phyloP scores from a whole-genome alignment of 371 early-diverging fungal species.

The Actinomucor elegans region DNA sequence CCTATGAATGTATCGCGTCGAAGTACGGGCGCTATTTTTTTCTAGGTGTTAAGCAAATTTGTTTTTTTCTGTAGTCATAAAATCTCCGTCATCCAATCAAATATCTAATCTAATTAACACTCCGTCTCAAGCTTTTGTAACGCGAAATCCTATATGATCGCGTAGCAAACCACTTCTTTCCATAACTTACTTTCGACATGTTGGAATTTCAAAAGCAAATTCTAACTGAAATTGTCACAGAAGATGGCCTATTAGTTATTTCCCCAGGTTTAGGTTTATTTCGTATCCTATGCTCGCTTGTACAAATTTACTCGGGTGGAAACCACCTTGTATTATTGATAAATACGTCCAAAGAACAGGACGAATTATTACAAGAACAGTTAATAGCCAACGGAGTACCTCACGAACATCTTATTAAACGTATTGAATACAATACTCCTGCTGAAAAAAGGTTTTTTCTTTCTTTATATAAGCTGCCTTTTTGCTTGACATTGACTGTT shows the following conservation, averaged over 20 bases:
- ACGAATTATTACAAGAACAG: conserved; percentile 57
- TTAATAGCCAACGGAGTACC: conserved; percentile 46
- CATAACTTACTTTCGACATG: conserved; percentile 16
- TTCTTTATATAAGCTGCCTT: no score
- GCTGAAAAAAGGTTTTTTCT: conserved; percentile 53
- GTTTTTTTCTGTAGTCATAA: no score
- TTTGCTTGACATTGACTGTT: neutral
- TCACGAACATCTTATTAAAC: conserved; percentile 36
- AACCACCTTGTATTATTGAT: conserved; percentile 80
- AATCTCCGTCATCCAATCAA: no score
- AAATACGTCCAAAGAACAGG: conserved; percentile 71
- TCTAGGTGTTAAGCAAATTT: no score
- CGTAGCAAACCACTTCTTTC: no score
- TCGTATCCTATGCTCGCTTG: conserved; percentile 64
- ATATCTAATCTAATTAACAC: no score
- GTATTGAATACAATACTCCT: conserved; percentile 67
- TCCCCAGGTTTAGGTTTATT: conserved; percentile 83
- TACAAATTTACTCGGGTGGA: conserved; percentile 72
- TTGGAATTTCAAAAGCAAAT: conserved; percentile 75
- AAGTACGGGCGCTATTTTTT: no score
- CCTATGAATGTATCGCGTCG: no score
- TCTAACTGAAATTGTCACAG: conserved; percentile 63
- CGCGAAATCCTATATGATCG: no score
- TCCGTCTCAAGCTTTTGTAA: no score
- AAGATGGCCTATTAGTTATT: conserved; percentile 83